Evolutionary conservation across 345 rosid genomes (phyloP), one percentile per base, ranked within the genome.

Genomic region (Hevea brasiliensis): DNA sequence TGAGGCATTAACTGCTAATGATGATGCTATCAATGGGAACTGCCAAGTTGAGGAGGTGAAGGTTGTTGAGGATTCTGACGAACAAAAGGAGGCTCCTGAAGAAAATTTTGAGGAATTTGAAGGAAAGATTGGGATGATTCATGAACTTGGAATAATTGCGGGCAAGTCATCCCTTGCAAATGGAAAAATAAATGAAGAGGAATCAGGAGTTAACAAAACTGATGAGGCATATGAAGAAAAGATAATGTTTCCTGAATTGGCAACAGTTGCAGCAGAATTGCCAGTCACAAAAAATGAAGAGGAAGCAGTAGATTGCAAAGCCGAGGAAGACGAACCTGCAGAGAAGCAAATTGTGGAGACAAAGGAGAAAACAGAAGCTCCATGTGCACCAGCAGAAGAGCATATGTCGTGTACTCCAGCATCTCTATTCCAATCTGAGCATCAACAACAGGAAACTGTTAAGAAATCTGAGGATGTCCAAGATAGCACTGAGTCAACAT

Each of bases 341-440:
- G 80, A 73, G 77, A 74, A 77, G 74, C 54, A 69, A 44, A 77
- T 67, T 50, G 6, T 73, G 1, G 76, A 65, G 61, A 66, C 29
- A 14, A 60, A 51, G 32, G 79, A 58, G 50, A 72, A 53, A 32
- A 42, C 17, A 0, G 77, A 72, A 68, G 71, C 63, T 53, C 57
- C 67, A 62, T 20, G 15, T 29, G 29, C 9, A 44, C 50, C 72
- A 11, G 48, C 29, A 21, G 74, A 79, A 67, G 68, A 27, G 55
- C 37, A 21, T 65, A 40, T 14, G 4, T 21, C 29, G 6, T 8
- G 5, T 17, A 11, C 67, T 78, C 68, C 32, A 40, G 50, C 24
- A 50, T 58, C 62, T 65, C 71, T 61, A 17, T 21, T 42, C 54
- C 74, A 68, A 17, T 7, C 74, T 17, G 70, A 72, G 64, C 77